Base-by-base conservation (phyloP, 1,284 basidiomycete genomes). In the Mycosarcoma mackinlayi region DNA sequence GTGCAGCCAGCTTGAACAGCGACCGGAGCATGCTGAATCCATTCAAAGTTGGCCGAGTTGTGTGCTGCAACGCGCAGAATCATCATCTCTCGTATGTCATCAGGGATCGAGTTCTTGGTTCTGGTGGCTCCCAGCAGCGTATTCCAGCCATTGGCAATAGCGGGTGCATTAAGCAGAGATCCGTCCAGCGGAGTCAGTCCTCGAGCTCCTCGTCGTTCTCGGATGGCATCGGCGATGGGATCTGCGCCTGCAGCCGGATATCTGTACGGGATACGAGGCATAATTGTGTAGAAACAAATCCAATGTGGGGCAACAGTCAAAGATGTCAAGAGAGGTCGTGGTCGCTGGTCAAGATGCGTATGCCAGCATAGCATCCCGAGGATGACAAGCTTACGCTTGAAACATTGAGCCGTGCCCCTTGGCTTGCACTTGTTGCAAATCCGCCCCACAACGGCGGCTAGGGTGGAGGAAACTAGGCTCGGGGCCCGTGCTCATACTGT, bases 41-140 rank as follows among this genome's bases (percentile, higher is more conserved):
- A 85, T 62, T 85, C 84, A 55, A 84, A 85, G 19, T 82, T 77
- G 23, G 84, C 84, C 24, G 75, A 73, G 61, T 85, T 85, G 52
- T 83, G 80, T 1, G 81, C 83, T 1, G 84, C 84, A 3, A 85
- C 84, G 14, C 84, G 81, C 4, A 84, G 75, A 58, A 85, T 84
- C 78, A 85, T 83, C 49, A 84, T 73, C 65, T 85, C 84, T 25
- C 84, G 64, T 14, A 85, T 71, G 60, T 85, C 84, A 40, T 81
- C 84, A 0, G 80, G 81, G 27, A 85, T 73, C 46, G 80, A 80
- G 53, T 80, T 84, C 47, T 78, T 77, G 31, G 77, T 84, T 21
- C 84, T 62, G 6, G 84, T 76, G 0, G 84, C 82, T 7, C 84
- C 84, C 11, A 85, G 74, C 4, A 85, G 79, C 13, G 75, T 76